These are phyloP conservation scores for Saturnispora kantuleensis DNA, from an alignment of 805 yeast species.

Conservation along the genomic window DNA sequence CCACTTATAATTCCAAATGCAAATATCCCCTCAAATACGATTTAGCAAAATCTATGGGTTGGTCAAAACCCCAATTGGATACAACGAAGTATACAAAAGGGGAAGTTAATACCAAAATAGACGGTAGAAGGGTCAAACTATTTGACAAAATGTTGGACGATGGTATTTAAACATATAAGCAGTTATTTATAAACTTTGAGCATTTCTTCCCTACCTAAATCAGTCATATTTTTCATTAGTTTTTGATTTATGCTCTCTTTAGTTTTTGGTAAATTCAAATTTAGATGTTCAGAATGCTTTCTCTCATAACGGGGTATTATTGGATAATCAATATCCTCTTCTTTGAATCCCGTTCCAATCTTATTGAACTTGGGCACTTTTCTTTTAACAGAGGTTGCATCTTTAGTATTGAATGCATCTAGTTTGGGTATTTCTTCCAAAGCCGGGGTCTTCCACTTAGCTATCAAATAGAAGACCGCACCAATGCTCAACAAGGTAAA, in stretches of 20 bases:
- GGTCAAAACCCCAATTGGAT: constrained; percentile 1
- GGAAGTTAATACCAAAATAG: constrained; percentile 12
- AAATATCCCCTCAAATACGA: constrained; percentile 7
- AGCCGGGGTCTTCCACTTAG: too few relatives aligned
- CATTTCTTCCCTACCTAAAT: constrained; percentile 11
- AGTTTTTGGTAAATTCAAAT: neutral
- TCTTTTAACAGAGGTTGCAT: constrained; percentile 3
- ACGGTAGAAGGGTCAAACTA: constrained; percentile 14
- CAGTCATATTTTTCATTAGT: constrained; percentile 12
- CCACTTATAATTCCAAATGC: constrained; percentile 5
- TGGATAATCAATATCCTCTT: neutral
- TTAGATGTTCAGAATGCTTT: neutral
- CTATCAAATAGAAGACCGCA: too few relatives aligned
- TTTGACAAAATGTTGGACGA: constrained; percentile 11
- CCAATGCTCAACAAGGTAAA: too few relatives aligned
- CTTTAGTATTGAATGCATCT: constrained; percentile 4
- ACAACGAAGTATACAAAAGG: constrained; percentile 1
- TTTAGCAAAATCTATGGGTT: constrained; percentile 4
- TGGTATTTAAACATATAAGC: too few relatives aligned
- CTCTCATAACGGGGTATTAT: constrained; percentile 1
- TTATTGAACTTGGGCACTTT: neutral
- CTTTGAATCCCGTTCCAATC: neutral
- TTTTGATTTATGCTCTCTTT: neutral
- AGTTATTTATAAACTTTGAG: constrained; percentile 8
- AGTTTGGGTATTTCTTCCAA: too few relatives aligned